Evolutionary conservation across 331 rosid genomes (phyloP).

Genomic region (Quercus phellos): DNA sequence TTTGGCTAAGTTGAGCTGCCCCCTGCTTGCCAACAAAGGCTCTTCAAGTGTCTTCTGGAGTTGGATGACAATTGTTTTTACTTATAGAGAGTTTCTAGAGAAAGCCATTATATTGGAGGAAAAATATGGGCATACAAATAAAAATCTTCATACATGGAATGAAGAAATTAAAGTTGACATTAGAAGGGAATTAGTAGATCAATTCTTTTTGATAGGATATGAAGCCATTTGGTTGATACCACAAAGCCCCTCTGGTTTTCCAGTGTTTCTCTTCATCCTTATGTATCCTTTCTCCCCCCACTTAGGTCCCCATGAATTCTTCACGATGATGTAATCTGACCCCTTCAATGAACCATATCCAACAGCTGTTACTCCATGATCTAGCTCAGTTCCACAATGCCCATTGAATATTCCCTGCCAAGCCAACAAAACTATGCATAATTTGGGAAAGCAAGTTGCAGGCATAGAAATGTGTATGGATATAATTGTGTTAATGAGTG

Average conservation of each 20-base stretch:
- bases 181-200: neutral
- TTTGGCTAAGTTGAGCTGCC: too few species aligned
- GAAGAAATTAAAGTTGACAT: neutral
- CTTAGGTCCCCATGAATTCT: too few species aligned
- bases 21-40: too few species aligned
- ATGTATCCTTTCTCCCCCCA: too few species aligned
- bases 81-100: neutral
- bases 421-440: neutral
- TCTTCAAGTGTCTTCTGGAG: too few species aligned
- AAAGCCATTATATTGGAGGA: conserved; percentile 7
- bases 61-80: too few species aligned
- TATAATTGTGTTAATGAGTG: neutral
- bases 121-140: neutral
- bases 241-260: too few species aligned
- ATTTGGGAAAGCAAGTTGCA: neutral
- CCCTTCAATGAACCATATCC: conserved; percentile 45
- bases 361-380: conserved; percentile 54
- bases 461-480: neutral
- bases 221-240: too few species aligned
- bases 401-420: conserved; percentile 51
- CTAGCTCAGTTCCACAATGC: conserved; percentile 41
- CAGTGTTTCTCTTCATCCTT: too few species aligned
- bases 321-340: conserved; percentile 13
- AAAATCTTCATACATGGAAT: neutral
- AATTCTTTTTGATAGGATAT: neutral